Percentiles rank a stretch among this genome's conserved stretches.
Evolutionary conservation across 768 basidiomycete genomes (phyloP).

Genomic region (Suillus plorans): DNA sequence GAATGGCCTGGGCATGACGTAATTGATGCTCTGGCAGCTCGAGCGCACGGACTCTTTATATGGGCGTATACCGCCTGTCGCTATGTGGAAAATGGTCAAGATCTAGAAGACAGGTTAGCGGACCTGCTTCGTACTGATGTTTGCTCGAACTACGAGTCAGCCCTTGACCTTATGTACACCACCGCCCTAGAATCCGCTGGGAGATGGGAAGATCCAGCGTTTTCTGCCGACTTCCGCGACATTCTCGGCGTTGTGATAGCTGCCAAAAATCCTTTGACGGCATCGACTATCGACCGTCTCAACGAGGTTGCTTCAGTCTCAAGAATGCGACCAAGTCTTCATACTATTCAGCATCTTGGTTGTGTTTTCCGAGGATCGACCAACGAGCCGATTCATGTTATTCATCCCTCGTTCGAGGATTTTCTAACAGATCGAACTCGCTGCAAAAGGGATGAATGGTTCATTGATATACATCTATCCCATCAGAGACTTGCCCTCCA

Average conservation of each 20-base stretch:
- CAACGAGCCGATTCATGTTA: slow-evolving; percentile 25
- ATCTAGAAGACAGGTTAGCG: slow-evolving; percentile 29
- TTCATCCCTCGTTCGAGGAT: slow-evolving; percentile 35
- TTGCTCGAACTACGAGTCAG: slow-evolving; percentile 25
- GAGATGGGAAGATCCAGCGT: slow-evolving; percentile 29
- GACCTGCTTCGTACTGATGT: slow-evolving; percentile 21
- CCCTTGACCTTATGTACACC: slow-evolving; percentile 28
- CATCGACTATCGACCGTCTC: slow-evolving; percentile 26
- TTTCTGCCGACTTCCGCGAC: slow-evolving; percentile 30
- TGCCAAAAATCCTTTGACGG: slow-evolving; percentile 27
- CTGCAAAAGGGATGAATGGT: slow-evolving; percentile 29
- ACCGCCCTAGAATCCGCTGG: slow-evolving; percentile 32
- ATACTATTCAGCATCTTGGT: slow-evolving; percentile 28
- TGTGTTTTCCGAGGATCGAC: slow-evolving; percentile 28
- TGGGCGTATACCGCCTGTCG: slow-evolving; percentile 34
- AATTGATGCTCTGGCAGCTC: slow-evolving; percentile 19
- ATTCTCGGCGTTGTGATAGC: slow-evolving; percentile 31
- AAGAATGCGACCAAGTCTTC: slow-evolving; percentile 26
- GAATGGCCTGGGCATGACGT: slow-evolving; percentile 30
- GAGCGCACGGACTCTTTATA: slow-evolving; percentile 33
- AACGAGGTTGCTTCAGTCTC: slow-evolving; percentile 13
- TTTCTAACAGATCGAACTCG: slow-evolving; percentile 32
- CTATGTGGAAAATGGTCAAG: slow-evolving; percentile 30
- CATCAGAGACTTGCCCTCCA: slow-evolving; percentile 23
- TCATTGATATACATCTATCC: slow-evolving; percentile 24